Base-by-base conservation (phyloP, 169 alveolate species). In the Plasmodium vivax region DNA sequence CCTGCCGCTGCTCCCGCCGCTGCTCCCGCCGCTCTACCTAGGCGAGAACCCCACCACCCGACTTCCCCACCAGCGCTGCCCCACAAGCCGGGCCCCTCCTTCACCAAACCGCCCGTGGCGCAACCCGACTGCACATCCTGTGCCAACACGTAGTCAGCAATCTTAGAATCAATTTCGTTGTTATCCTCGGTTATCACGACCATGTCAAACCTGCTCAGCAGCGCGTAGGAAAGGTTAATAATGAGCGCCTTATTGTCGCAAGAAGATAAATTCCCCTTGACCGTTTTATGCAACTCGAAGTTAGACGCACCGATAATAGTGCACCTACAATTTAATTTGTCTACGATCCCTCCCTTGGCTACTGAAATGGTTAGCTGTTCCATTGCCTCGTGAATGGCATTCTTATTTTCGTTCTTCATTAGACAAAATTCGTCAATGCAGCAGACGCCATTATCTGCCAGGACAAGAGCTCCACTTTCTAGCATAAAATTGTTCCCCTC, bases 381-480 rank as follows among this genome's bases (percentile, higher is more conserved):
- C 99, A 99, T 98, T 16, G 99, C 99, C 97, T 99, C 99, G 62
- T 96, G 98, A n/a, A 98, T 93, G 54, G 98, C 96, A 27, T 97
- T 97, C 93, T 97, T 96, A 72, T 97, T 98, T 79, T 98, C 99
- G 32, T 95, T 87, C 75, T 95, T 96, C 84, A 98, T 96, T 54
- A 96, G 73, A 68, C 98, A 85, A 74, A 98, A 97, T 87, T 98
- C 99, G 95, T 99, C 99, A 23, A 99, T 98, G 96, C 99, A 98
- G 94, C 99, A 99, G 0, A 98, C 97, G 3, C 99, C 99, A 82
- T 97, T 98, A 79, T 98, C 99, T 4, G 99, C 99, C 51, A 98
- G 92, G 0, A 98, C 99, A 34, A 99, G 96, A 0, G 99, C 99
- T 0, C 99, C 99, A 9, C 99, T 99, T 84, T 98, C 99, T 43